phyloP scores from a whole-genome alignment of 2,329 filamentous ascomycete genomes.

The Colletotrichum gigasporum region DNA sequence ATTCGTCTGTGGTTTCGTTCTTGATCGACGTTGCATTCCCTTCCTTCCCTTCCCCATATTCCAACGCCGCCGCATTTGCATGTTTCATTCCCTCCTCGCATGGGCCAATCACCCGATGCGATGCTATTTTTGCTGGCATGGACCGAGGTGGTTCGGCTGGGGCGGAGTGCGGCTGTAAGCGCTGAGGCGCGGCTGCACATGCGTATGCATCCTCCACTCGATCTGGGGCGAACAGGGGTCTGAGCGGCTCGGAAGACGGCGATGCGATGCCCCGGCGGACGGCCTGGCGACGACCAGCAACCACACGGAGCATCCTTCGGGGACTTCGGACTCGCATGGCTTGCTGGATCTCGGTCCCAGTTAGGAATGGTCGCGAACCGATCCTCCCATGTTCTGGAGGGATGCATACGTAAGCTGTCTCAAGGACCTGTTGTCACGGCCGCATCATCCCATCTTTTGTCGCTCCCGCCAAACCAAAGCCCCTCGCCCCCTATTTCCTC shows the following conservation, averaged over 20 bases:
- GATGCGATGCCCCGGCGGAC: background rate
- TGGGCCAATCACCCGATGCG: background rate
- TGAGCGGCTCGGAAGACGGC: slow-evolving; percentile 9
- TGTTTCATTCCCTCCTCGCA: slow-evolving; percentile 8
- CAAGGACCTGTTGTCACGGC: background rate
- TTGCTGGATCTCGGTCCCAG: background rate
- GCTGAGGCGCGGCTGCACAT: slow-evolving; percentile 44
- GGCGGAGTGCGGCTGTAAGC: slow-evolving; percentile 33
- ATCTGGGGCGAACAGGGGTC: slow-evolving; percentile 2
- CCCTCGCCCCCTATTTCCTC: background rate
- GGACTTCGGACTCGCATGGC: slow-evolving; percentile 28
- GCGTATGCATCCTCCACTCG: slow-evolving; percentile 11
- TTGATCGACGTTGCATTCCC: slow-evolving; percentile 17
- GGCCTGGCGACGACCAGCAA: background rate
- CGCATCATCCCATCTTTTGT: slow-evolving; percentile 14
- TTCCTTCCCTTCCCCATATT: slow-evolving; percentile 14
- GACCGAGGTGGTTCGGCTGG: slow-evolving; percentile 17
- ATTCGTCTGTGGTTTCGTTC: slow-evolving; percentile 30
- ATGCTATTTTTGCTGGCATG: slow-evolving; percentile 26
- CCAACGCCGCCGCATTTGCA: slow-evolving; percentile 14
- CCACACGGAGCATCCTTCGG: background rate
- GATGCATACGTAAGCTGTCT: slow-evolving; percentile 3
- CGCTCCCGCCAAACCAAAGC: too few relatives aligned
- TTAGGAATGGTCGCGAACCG: background rate
- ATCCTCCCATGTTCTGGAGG: slow-evolving; percentile 15